Base-by-base conservation (phyloP, 2,329 filamentous ascomycete species). In the Incumbomyces lentus region DNA sequence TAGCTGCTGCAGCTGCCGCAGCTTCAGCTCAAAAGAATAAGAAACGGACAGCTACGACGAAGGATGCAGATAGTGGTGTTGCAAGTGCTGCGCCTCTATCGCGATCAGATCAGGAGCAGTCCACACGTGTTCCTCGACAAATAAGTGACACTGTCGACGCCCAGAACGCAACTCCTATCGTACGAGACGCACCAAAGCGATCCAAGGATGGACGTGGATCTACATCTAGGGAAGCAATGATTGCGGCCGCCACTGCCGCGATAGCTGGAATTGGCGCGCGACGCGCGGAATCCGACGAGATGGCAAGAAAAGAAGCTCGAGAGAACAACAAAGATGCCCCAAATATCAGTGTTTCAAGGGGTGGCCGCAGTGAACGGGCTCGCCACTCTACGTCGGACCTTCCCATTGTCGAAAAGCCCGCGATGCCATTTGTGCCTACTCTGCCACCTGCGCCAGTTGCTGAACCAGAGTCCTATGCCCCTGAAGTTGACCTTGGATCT, bases 161-260 rank as follows among this genome's bases (percentile, higher is more conserved):
- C n/a, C 32, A 33, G 12, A 26, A 18, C 18, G 40, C 14, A 16
- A 19, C 26, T 17, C 33, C 40, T 10, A 18, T 14, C n/a, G 10
- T n/a, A 13, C 32, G 49, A 44, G 32, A 49, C 44, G 31, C 10
- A 5, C 38, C 38, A 14, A 48, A 39, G 34, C 19, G 45, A 49
- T 31, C 33, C 10, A 50, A 48, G 35, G 51, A 46, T 32, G 52
- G 53, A 22, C 31, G 49, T 22, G 54, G 48, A 1, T 17, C 19
- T 19, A 36, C 17, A 12, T 22, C 30, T 12, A 50, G 47, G 14
- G 26, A 17, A 19, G 48, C 44, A 12, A 37, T 50, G 33, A 40
- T 45, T 22, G 44, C 40, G n/a, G 48, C 43, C 32, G 44, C 40
- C 7, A 38, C 48, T 12, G 46, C 46, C 2, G 46, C 40, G 19